Evolutionary conservation across 345 rosid species (phyloP).

Genomic region (Citrus australasica): DNA sequence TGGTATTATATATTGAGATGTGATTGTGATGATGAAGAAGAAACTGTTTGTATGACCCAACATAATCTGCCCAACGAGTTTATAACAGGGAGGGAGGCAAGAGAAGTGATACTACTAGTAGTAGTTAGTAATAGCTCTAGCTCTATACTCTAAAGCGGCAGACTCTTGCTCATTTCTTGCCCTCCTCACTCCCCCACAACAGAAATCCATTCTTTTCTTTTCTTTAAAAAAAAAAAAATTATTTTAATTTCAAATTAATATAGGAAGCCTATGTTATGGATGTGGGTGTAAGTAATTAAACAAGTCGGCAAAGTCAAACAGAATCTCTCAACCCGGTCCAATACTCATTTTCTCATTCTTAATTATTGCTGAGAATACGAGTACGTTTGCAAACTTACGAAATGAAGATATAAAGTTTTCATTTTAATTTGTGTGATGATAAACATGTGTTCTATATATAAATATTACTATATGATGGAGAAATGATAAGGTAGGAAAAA

Average conservation of each 20-base stretch:
- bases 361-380: too few species aligned
- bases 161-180: not conserved
- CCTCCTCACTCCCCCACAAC: not conserved
- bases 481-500: too few species aligned
- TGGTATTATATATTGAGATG: not conserved
- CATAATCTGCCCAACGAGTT: constrained; percentile 4
- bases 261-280: not conserved
- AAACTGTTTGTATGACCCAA: constrained; percentile 12
- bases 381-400: not conserved
- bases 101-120: constrained; percentile 12
- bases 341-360: not conserved
- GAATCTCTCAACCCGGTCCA: constrained; percentile 13
- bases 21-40: constrained; percentile 9
- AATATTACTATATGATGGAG: too few species aligned
- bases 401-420: too few species aligned
- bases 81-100: not conserved
- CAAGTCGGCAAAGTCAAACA: constrained; percentile 16
- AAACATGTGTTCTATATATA: not conserved
- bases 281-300: not conserved
- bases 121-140: constrained; percentile 12
- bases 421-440: not conserved
- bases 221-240: too few species aligned
- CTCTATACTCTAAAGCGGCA: not conserved
- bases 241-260: not conserved
- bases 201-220: not conserved